These are phyloP conservation scores for Larix kaempferi DNA, from an alignment of 75 land plant species.

Conservation along the genomic window DNA sequence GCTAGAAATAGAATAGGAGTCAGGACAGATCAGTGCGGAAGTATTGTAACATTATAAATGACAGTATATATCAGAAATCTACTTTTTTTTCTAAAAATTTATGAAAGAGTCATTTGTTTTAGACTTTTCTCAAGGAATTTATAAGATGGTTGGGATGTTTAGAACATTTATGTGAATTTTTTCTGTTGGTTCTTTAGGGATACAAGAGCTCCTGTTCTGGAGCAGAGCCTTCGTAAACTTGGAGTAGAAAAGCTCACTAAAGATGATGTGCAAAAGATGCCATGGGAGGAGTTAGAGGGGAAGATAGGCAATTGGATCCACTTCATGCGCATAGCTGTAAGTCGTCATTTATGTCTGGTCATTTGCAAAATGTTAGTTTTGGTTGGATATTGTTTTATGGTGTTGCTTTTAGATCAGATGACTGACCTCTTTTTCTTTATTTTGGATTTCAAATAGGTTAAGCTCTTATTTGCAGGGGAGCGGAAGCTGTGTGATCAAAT, in stretches of 20 bases:
- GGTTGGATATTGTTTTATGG: background rate
- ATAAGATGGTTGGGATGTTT: too few species aligned
- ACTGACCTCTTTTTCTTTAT: background rate
- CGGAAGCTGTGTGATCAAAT: conserved; percentile 86
- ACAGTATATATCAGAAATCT: too few species aligned
- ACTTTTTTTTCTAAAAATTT: too few species aligned
- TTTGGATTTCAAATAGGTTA: conserved; percentile 54
- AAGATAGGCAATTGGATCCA: conserved; percentile 96
- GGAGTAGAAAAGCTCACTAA: conserved; percentile 88
- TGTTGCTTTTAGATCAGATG: background rate
- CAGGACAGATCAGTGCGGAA: too few species aligned
- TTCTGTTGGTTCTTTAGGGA: conserved; percentile 41
- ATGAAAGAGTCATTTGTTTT: too few species aligned
- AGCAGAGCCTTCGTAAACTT: conserved; percentile 76
- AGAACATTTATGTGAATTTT: too few species aligned
- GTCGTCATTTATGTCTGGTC: conserved; percentile 11
- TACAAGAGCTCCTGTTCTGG: conserved; percentile 64
- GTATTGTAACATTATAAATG: too few species aligned
- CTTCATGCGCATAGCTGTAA: conserved; percentile 89
- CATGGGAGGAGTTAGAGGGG: conserved; percentile 85
- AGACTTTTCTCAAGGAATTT: too few species aligned
- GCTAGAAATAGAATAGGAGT: too few species aligned
- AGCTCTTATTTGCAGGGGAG: conserved; percentile 80
- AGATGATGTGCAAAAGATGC: conserved; percentile 95
- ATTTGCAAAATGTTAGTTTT: background rate